phyloP scores from a whole-genome alignment of 2,329 filamentous ascomycete genomes.

The Fusarium decemcellulare region DNA sequence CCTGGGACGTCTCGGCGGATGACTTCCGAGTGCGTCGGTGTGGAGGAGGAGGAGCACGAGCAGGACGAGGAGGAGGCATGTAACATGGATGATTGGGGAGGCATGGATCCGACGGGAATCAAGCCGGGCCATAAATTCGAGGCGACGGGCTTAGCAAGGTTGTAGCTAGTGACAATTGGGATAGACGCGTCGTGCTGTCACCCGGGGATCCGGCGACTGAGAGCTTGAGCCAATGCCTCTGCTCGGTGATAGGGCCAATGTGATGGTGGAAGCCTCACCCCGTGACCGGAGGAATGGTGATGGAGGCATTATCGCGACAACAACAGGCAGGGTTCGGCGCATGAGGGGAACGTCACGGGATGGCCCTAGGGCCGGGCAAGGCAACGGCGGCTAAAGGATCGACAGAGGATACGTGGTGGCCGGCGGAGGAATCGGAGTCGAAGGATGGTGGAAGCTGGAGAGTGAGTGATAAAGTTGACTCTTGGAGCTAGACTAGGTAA shows the following conservation, averaged over 20 bases:
- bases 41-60: not conserved
- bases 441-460: not conserved
- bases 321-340: slow-evolving; percentile 24
- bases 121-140: slow-evolving; percentile 19
- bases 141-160: slow-evolving; percentile 15
- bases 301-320: not conserved
- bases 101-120: slow-evolving; percentile 32
- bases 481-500: not conserved
- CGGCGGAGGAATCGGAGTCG: too few species aligned
- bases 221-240: not conserved
- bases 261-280: not conserved
- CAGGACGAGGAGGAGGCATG: not conserved
- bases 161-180: slow-evolving; percentile 17
- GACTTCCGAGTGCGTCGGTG: slow-evolving; percentile 3
- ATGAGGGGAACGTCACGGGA: slow-evolving; percentile 39
- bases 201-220: slow-evolving; percentile 20
- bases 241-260: not conserved
- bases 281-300: not conserved
- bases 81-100: not conserved
- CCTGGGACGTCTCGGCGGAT: not conserved
- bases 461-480: not conserved
- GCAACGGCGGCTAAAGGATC: slow-evolving; percentile 25
- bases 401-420: slow-evolving; percentile 2
- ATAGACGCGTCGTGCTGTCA: slow-evolving; percentile 5
- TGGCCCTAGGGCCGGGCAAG: not conserved